A percentile compares a stretch with the other conserved stretches of the same genome.
Conservation (phyloP, 768 basidiomycete species). For the Atractiella rhizophila region DNA sequence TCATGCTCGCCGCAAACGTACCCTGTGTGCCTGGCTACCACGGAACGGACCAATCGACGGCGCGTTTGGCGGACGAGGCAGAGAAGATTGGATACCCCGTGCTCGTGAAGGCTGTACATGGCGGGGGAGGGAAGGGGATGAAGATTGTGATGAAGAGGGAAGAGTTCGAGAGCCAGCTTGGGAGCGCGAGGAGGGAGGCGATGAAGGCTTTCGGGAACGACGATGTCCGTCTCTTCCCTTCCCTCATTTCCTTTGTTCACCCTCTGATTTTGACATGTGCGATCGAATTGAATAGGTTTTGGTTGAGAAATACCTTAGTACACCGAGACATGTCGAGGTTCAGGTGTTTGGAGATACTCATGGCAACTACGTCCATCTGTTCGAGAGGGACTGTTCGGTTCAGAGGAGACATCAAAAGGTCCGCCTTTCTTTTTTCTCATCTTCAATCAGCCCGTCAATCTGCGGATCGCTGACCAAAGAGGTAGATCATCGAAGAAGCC, state of each 20-base stretch:
- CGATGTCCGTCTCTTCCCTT: background rate
- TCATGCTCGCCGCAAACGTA: constrained; percentile 45
- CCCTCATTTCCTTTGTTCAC: no score
- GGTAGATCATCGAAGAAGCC: constrained; percentile 66
- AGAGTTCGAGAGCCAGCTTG: constrained; percentile 53
- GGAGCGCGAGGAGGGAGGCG: constrained; percentile 72
- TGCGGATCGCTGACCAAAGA: constrained; percentile 38
- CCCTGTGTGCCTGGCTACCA: constrained; percentile 91
- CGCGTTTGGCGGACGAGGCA: constrained; percentile 43
- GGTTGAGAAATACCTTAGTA: constrained; percentile 66
- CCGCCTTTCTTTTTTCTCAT: background rate
- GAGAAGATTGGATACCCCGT: constrained; percentile 64
- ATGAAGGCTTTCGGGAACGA: constrained; percentile 67
- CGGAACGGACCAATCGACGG: constrained; percentile 48
- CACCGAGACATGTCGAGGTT: constrained; percentile 75
- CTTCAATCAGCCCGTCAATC: no score
- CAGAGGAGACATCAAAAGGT: constrained; percentile 31
- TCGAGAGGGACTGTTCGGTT: constrained; percentile 83
- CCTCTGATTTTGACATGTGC: no score
- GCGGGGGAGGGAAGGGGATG: constrained; percentile 92
- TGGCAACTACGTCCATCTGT: constrained; percentile 71
- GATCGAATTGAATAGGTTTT: constrained; percentile 32
- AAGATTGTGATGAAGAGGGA: constrained; percentile 42
- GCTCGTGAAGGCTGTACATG: constrained; percentile 85
- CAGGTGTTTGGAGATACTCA: constrained; percentile 69